Evolutionary conservation across 2,329 filamentous ascomycete genomes (phyloP).

Genomic region (Sporothrix pallida): DNA sequence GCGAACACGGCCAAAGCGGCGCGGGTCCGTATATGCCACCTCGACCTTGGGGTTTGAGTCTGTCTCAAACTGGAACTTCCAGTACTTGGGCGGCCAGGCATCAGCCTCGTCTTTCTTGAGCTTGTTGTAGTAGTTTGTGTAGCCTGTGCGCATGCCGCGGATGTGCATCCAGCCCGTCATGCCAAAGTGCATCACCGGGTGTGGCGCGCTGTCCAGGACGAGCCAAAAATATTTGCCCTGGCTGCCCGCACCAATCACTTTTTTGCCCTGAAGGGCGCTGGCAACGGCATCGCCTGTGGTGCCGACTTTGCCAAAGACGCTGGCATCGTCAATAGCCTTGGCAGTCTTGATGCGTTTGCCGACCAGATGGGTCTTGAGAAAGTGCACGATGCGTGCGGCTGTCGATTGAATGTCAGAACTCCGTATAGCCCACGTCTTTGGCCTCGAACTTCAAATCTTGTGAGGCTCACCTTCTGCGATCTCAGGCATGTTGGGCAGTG

Average conservation of each 20-base stretch:
- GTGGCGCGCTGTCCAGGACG: conserved; percentile 76
- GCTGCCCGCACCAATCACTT: conserved; percentile 69
- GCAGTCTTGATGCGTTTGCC: conserved; percentile 78
- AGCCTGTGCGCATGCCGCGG: conserved; percentile 74
- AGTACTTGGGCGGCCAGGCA: conserved; percentile 85
- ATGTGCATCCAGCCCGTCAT: conserved; percentile 90
- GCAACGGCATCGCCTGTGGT: conserved; percentile 78
- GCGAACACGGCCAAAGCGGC: conserved; percentile 78
- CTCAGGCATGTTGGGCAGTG: conserved; percentile 59
- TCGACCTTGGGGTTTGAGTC: conserved; percentile 58
- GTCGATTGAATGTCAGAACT: no score
- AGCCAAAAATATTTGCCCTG: conserved; percentile 97
- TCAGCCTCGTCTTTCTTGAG: conserved; percentile 63
- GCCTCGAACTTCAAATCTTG: not conserved
- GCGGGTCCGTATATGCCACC: conserved; percentile 82
- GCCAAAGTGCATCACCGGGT: conserved; percentile 88
- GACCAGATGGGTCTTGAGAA: conserved; percentile 80
- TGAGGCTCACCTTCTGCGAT: conserved; percentile 61
- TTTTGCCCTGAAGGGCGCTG: conserved; percentile 75
- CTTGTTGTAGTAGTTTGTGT: conserved; percentile 82
- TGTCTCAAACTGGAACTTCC: conserved; percentile 82
- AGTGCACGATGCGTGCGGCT: conserved; percentile 79
- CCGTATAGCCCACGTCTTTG: not conserved
- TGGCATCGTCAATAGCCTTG: conserved; percentile 76
- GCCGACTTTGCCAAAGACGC: conserved; percentile 89